phyloP scores from a whole-genome alignment of 352 stramenopile genomes.

The Pythium folliculosum region DNA sequence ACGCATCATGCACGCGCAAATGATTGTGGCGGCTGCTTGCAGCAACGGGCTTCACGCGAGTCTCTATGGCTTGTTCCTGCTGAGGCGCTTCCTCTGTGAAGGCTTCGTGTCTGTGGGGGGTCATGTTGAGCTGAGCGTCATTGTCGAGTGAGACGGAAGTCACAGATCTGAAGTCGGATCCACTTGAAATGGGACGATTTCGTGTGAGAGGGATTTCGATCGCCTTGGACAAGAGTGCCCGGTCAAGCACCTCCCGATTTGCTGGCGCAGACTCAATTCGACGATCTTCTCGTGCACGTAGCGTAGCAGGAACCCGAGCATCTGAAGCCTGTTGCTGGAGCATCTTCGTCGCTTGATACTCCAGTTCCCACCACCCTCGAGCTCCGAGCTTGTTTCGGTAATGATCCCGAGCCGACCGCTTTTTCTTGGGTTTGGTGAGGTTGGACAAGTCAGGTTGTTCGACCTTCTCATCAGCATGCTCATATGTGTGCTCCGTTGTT shows the following conservation, averaged over 20 bases:
- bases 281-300: too few species aligned
- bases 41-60: not conserved
- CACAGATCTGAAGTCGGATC: too few species aligned
- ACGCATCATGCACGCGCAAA: too few species aligned
- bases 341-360: slow-evolving; percentile 42
- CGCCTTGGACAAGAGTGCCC: too few species aligned
- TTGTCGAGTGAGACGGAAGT: too few species aligned
- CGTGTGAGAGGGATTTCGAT: too few species aligned
- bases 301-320: too few species aligned
- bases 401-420: slow-evolving; percentile 24
- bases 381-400: slow-evolving; percentile 56
- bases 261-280: too few species aligned
- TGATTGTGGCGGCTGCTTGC: too few species aligned
- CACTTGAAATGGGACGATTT: too few species aligned
- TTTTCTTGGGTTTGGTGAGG: slow-evolving; percentile 8
- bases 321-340: slow-evolving; percentile 12
- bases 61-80: not conserved
- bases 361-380: slow-evolving; percentile 68
- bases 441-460: not conserved
- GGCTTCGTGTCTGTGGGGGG: not conserved
- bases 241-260: too few species aligned
- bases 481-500: not conserved
- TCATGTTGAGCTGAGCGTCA: not conserved
- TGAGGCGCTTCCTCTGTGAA: not conserved
- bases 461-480: not conserved